Evolutionary conservation across 495 filamentous ascomycete species (phyloP), one percentile per base, ranked within the genome.

Genomic region (Penicillium waksmanii): DNA sequence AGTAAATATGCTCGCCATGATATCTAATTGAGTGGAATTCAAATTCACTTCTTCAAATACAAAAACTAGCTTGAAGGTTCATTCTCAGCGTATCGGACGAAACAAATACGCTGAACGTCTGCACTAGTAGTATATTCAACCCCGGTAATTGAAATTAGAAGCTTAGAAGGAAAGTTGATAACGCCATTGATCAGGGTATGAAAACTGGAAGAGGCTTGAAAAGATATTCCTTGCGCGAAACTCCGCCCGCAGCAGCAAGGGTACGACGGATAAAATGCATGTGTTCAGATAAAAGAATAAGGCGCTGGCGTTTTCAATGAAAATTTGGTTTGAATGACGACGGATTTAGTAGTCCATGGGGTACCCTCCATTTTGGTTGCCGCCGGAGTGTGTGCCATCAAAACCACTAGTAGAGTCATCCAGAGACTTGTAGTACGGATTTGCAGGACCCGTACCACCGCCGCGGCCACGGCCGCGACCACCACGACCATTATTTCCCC

Each of bases 401-500:
- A 65, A 59, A 3, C 62, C 64, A 55, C 49, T 51, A 15, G 43
- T 57, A 59, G 76, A 66, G 40, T 80, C 77, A 61, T 80, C 77
- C 18, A 77, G 63, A 6, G 74, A 78, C 56, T 64, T 69, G 53
- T 80, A 77, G 40, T 66, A 62, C 23, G 57, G 66, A 38, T 72
- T 72, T 53, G 63, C 58, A 27, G 79, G 77, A 23, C 71, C 62
- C 27, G 27, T 31, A n/a, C 75, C 72, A 55, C 62, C 54, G 18
- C 66, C 66, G n/a, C 76, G 70, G 56, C 71, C 75, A 62, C 76
- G 66, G 17, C 81, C 75, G 56, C 81, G 73, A 48, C 75, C 57
- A 54, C 77, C 69, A 27, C 74, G 73, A 56, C 65, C 73, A 31
- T 66, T 58, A 53, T 71, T 69, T 10, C 80, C 78, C 25, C 81